Base-by-base conservation (phyloP, 495 filamentous ascomycete genomes). In the Penicillium flavigenum region DNA sequence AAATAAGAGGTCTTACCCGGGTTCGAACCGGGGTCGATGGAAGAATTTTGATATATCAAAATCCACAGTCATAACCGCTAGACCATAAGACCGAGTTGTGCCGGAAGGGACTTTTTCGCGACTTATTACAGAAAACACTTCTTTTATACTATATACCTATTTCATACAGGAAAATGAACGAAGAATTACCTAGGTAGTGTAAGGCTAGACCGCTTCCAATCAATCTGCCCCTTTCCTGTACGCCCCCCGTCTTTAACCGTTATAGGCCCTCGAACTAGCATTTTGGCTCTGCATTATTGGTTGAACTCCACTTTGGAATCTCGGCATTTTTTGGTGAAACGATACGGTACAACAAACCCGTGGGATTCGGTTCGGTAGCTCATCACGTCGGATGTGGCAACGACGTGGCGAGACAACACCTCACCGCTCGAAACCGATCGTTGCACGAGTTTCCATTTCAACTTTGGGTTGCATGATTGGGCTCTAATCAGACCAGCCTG, bases 401-500 rank as follows among this genome's bases (percentile, higher is more conserved):
- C 42, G 53, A 55, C 53, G 53, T 55, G 53, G 53, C 53, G 44
- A 55, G 26, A 31, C 46, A 20, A 20, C 19, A 27, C 20, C 20
- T 55, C 44, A 55, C 53, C 53, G 53, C 53, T 55, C 34, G 31
- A 39, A 31, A 4, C 24, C 17, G 9, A 34, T 47, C 22, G 58
- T 47, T 44, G 31, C 38, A 58, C 44, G 20, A 47, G 39, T 32
- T 19, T 36, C 46, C 27, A 47, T 47, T 61, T 47, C 53, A 60
- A 60, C 53, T 41, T 57, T 47, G 50, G 51, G 60, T 65, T 57
- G 62, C 49, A 58, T 65, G 62, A 67, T 61, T 58, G 14, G 10
- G 24, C 12, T 45, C 32, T 45, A 51, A 47, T 57, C 50, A 51
- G 41, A 51, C 45, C 22, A 36, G 41, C 29, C 31, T 41, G 59